phyloP scores from a whole-genome alignment of 1,284 basidiomycete genomes.

The Exsudoporus floridanus region DNA sequence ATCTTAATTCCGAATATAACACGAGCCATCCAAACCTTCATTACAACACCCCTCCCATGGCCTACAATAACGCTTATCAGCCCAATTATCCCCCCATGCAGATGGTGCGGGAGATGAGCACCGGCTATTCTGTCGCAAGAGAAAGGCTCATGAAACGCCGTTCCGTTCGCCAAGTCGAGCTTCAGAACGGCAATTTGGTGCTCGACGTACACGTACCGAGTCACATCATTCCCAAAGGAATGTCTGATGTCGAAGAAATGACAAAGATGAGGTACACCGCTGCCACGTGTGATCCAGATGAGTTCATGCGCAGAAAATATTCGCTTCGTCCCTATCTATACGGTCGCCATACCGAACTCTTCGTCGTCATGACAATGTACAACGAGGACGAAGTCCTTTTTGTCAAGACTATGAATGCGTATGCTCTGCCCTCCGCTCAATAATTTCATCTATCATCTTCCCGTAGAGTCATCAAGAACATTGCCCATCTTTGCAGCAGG shows the following conservation, averaged over 20 bases:
- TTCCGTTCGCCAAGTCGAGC: slow-evolving; percentile 77
- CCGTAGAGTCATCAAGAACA: slow-evolving; percentile 82
- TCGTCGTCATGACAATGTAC: slow-evolving; percentile 97
- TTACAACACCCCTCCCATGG: slow-evolving; percentile 44
- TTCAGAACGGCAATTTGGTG: slow-evolving; percentile 81
- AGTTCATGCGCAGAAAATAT: slow-evolving; percentile 77
- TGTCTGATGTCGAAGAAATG: slow-evolving; percentile 71
- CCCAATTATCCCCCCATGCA: slow-evolving; percentile 55
- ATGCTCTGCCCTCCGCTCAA: slow-evolving; percentile 31
- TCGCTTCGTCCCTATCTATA: slow-evolving; percentile 83
- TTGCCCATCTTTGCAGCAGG: slow-evolving; percentile 81
- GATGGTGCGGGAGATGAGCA: slow-evolving; percentile 48
- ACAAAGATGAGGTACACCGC: slow-evolving; percentile 88
- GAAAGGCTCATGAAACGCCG: slow-evolving; percentile 78
- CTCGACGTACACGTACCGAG: slow-evolving; percentile 79
- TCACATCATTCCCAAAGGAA: slow-evolving; percentile 69
- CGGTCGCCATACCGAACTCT: slow-evolving; percentile 85
- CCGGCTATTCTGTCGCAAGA: slow-evolving; percentile 65
- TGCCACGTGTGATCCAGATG: slow-evolving; percentile 92
- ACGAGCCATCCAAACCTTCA: slow-evolving; percentile 49
- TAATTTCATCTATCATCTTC: slow-evolving; percentile 7
- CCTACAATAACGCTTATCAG: slow-evolving; percentile 43
- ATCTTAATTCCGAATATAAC: slow-evolving; percentile 62
- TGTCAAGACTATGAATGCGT: slow-evolving; percentile 85
- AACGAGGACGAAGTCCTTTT: slow-evolving; percentile 93